Evolutionary conservation across 129 eudicot species (phyloP).

Genomic region (Pittosporum tobira): DNA sequence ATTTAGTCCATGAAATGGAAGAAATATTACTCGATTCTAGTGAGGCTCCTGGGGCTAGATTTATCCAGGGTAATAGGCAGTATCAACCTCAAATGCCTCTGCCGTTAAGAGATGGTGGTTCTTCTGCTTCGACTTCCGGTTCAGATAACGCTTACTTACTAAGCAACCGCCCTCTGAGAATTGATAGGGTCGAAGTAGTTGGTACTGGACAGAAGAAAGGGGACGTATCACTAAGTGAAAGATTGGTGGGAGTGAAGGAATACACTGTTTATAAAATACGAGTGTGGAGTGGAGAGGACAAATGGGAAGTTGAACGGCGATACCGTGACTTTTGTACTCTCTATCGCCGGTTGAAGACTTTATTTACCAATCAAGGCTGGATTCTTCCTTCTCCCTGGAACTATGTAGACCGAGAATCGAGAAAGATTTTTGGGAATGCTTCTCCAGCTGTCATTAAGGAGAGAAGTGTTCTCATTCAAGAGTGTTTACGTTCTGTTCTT

Average conservation of each 20-base stretch:
- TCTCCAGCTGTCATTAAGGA: slow-evolving; percentile 68
- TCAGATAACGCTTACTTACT: slow-evolving; percentile 20
- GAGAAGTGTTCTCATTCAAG: slow-evolving; percentile 76
- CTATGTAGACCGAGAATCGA: slow-evolving; percentile 62
- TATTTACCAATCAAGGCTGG: slow-evolving; percentile 48
- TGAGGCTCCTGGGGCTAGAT: slow-evolving; percentile 50
- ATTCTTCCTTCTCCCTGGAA: slow-evolving; percentile 80
- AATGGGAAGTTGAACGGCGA: slow-evolving; percentile 84
- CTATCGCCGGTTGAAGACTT: slow-evolving; percentile 58
- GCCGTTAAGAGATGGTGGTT: slow-evolving; percentile 73
- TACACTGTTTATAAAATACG: slow-evolving; percentile 67
- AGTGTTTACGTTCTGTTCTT: slow-evolving; percentile 67
- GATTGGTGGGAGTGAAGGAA: slow-evolving; percentile 88
- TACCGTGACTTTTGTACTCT: slow-evolving; percentile 86
- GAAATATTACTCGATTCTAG: slow-evolving; percentile 68
- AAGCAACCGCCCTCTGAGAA: slow-evolving; percentile 35
- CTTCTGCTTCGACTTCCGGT: slow-evolving; percentile 85
- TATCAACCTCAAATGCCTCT: slow-evolving; percentile 33
- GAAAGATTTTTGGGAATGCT: slow-evolving; percentile 74
- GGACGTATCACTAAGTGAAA: slow-evolving; percentile 78
- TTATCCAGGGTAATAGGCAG: slow-evolving; percentile 25
- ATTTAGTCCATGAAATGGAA: slow-evolving; percentile 87
- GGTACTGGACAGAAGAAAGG: slow-evolving; percentile 78
- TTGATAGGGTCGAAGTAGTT: slow-evolving; percentile 66
- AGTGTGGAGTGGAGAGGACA: slow-evolving; percentile 58